Evolutionary conservation across 2,329 filamentous ascomycete genomes (phyloP).

Genomic region (Sporothrix mexicana): DNA sequence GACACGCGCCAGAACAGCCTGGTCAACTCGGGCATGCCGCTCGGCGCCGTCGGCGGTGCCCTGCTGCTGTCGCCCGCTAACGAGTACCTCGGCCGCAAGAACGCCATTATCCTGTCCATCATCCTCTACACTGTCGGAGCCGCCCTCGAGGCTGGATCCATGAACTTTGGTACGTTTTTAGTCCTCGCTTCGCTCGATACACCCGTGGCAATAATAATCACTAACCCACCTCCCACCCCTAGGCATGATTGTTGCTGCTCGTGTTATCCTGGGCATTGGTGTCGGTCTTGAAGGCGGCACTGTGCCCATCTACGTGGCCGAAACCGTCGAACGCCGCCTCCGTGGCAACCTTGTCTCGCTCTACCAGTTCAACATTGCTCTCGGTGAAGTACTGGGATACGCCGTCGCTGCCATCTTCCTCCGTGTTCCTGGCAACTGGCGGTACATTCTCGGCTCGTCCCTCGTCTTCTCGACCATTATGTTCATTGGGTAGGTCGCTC

Average conservation of each 20-base stretch:
- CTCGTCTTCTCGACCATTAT: constrained; percentile 71
- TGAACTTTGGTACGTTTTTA: constrained; percentile 72
- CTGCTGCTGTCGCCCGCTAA: constrained; percentile 70
- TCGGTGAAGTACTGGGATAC: constrained; percentile 76
- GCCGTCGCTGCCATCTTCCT: constrained; percentile 76
- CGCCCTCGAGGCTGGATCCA: constrained; percentile 69
- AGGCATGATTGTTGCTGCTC: constrained; percentile 70
- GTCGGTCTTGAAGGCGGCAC: constrained; percentile 77
- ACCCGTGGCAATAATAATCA: no score
- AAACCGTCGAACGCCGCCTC: constrained; percentile 69
- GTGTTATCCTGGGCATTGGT: constrained; percentile 72
- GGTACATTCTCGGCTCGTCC: constrained; percentile 75
- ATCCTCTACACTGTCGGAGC: constrained; percentile 73
- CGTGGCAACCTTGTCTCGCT: constrained; percentile 75
- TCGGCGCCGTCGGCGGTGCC: constrained; percentile 73
- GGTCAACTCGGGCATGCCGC: constrained; percentile 72
- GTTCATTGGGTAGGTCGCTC: constrained; percentile 47
- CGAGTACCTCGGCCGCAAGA: constrained; percentile 69
- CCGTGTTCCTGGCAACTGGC: constrained; percentile 71
- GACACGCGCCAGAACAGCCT: constrained; percentile 64
- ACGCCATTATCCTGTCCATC: constrained; percentile 72
- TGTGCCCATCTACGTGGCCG: constrained; percentile 75
- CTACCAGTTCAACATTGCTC: constrained; percentile 77
- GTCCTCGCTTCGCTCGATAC: no score
- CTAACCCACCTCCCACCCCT: neutral